Percentiles rank a stretch among this genome's conserved stretches.
These are phyloP conservation scores for Leucocoprinus sp. DNA, from an alignment of 768 basidiomycete genomes.

Conservation along the genomic window DNA sequence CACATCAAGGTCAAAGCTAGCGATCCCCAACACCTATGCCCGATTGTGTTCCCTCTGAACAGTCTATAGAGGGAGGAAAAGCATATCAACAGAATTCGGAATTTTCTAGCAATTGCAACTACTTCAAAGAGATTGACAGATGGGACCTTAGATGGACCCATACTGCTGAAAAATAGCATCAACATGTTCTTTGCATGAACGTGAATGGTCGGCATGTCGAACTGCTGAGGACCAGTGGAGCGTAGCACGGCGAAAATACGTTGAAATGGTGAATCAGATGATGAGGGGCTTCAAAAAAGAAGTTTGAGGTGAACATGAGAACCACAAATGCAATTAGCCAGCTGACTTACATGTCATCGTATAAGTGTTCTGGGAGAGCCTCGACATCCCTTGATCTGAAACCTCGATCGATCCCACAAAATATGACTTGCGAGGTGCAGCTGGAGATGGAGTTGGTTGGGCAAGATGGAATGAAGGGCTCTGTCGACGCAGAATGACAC, in stretches of 20 bases:
- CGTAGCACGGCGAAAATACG: slow-evolving; percentile 50
- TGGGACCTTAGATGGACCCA: slow-evolving; percentile 24
- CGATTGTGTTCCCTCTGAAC: slow-evolving; percentile 5
- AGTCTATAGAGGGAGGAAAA: background rate
- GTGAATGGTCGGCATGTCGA: slow-evolving; percentile 52
- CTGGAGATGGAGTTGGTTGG: slow-evolving; percentile 1
- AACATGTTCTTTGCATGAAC: slow-evolving; percentile 34
- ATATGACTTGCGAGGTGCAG: background rate
- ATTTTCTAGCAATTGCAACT: slow-evolving; percentile 39
- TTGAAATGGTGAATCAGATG: slow-evolving; percentile 31
- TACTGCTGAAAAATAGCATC: slow-evolving; percentile 39
- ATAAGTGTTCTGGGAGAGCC: slow-evolving; percentile 52
- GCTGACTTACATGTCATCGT: slow-evolving; percentile 49
- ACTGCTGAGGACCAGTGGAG: slow-evolving; percentile 42
- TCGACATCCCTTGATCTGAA: slow-evolving; percentile 42
- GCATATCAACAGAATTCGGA: slow-evolving; percentile 43
- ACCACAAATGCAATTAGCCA: background rate
- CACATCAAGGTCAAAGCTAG: too few species aligned
- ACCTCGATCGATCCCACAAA: slow-evolving; percentile 25
- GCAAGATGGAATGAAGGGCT: background rate
- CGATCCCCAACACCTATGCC: too few species aligned
- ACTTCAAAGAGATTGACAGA: slow-evolving; percentile 40
- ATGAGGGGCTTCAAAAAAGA: slow-evolving; percentile 34
- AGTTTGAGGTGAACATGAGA: slow-evolving; percentile 6
- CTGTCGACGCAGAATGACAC: slow-evolving; percentile 35